These are phyloP conservation scores for Cordyceps farinosa DNA, from an alignment of 2,329 filamentous ascomycete species.

Conservation along the genomic window DNA sequence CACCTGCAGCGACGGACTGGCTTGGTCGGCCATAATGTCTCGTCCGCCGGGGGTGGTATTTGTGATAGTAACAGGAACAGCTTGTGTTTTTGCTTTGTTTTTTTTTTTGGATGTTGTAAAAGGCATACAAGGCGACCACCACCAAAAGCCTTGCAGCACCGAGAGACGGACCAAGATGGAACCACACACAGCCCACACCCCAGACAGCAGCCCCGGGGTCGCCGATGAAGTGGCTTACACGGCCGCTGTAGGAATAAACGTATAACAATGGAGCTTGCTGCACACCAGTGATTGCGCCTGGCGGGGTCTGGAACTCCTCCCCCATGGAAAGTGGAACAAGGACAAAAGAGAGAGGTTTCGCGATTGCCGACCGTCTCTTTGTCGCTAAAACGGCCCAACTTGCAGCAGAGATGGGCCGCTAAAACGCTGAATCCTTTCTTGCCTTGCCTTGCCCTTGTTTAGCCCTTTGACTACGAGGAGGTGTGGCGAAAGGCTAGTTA, in stretches of 20 bases:
- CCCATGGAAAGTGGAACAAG: neutral
- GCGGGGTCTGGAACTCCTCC: neutral
- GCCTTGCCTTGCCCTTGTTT: neutral
- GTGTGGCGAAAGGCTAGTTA: neutral
- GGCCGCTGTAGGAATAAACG: slow-evolving; percentile 2
- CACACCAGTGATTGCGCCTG: neutral
- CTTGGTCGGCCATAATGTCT: slow-evolving; percentile 26
- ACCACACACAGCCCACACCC: neutral
- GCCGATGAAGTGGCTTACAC: slow-evolving; percentile 14
- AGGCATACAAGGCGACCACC: neutral
- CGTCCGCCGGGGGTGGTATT: neutral
- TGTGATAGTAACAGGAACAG: neutral
- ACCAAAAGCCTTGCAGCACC: neutral
- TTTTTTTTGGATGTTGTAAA: neutral
- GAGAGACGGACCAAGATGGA: neutral
- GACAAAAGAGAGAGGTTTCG: neutral
- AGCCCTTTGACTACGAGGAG: neutral
- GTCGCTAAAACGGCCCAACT: neutral
- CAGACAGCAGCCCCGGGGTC: slow-evolving; percentile 6
- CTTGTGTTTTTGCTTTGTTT: neutral
- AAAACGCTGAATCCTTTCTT: neutral
- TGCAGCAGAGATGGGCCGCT: neutral
- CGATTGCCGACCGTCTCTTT: neutral
- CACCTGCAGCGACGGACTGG: slow-evolving; percentile 61
- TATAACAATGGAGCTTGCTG: slow-evolving; percentile 11